Conservation (phyloP, 2,329 filamentous ascomycete genomes). For the Lecanoromycetidae sp. region DNA sequence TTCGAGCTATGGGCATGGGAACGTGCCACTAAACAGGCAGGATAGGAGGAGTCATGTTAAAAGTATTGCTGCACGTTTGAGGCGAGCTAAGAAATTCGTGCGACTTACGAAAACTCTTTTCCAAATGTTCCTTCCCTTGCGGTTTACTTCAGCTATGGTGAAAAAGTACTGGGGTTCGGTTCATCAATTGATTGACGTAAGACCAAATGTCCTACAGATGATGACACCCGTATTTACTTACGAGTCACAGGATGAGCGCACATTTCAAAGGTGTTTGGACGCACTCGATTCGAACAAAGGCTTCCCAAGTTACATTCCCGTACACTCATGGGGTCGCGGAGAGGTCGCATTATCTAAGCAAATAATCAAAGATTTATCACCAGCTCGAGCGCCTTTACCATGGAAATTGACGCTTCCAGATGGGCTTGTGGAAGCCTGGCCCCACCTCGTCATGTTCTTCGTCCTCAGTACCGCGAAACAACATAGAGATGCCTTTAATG, state of each 20-base stretch:
- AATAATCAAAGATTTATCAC: neutral
- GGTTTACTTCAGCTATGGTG: neutral
- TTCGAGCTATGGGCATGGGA: no score
- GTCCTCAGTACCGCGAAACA: neutral
- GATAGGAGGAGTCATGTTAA: no score
- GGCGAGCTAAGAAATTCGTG: neutral
- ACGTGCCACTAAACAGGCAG: no score
- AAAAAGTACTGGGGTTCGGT: constrained; percentile 4
- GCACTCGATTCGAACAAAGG: no score
- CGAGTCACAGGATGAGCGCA: no score
- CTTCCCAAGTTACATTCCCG: no score
- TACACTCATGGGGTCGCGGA: no score
- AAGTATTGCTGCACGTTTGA: no score
- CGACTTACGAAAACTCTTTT: neutral
- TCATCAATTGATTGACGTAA: neutral
- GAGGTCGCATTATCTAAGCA: no score
- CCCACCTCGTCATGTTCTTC: neutral
- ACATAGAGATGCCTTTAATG: neutral
- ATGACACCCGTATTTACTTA: no score
- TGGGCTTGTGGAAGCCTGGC: neutral
- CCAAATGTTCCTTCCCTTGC: neutral
- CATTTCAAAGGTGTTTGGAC: no score
- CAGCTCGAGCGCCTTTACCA: neutral
- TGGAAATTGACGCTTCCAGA: neutral
- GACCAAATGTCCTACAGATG: neutral